phyloP scores from a whole-genome alignment of 495 filamentous ascomycete species.

The Tuber microsphaerosporum region DNA sequence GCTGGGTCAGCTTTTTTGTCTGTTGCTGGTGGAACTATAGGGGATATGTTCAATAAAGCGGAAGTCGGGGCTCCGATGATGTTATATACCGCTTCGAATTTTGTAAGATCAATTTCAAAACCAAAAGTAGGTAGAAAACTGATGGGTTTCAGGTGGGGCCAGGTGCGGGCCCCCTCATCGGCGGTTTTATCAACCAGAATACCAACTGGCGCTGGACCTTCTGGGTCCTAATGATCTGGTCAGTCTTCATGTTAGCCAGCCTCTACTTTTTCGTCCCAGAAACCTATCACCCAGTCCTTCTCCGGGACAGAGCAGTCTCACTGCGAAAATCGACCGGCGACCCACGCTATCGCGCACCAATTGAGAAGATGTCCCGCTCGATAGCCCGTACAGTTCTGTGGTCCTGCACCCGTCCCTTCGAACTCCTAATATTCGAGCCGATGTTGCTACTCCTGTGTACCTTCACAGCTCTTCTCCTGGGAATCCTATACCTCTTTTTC shows the following conservation, averaged over 20 bases:
- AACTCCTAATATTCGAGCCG: constrained; percentile 74
- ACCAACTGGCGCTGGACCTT: constrained; percentile 85
- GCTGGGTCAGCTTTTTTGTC: constrained; percentile 81
- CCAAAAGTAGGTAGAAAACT: constrained; percentile 43
- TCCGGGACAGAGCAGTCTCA: constrained; percentile 64
- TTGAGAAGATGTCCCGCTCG: constrained; percentile 68
- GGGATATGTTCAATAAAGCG: constrained; percentile 72
- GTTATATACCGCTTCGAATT: constrained; percentile 73
- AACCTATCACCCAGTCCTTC: constrained; percentile 71
- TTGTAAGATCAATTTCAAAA: constrained; percentile 46
- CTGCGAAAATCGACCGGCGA: constrained; percentile 73
- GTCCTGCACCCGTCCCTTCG: constrained; percentile 70
- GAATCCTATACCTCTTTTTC: constrained; percentile 91
- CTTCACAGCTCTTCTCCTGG: constrained; percentile 73
- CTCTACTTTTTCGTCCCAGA: constrained; percentile 76
- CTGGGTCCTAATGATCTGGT: constrained; percentile 80
- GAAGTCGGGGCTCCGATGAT: constrained; percentile 68
- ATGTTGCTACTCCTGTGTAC: constrained; percentile 82
- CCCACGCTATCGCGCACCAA: constrained; percentile 66
- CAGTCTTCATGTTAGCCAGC: constrained; percentile 52
- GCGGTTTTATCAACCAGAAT: constrained; percentile 71
- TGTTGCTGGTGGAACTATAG: constrained; percentile 85
- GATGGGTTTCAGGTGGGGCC: constrained; percentile 53
- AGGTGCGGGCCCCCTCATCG: constrained; percentile 53
- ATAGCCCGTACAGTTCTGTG: constrained; percentile 61